phyloP scores from a whole-genome alignment of 2,329 filamentous ascomycete genomes.

The Didymella pinodella region DNA sequence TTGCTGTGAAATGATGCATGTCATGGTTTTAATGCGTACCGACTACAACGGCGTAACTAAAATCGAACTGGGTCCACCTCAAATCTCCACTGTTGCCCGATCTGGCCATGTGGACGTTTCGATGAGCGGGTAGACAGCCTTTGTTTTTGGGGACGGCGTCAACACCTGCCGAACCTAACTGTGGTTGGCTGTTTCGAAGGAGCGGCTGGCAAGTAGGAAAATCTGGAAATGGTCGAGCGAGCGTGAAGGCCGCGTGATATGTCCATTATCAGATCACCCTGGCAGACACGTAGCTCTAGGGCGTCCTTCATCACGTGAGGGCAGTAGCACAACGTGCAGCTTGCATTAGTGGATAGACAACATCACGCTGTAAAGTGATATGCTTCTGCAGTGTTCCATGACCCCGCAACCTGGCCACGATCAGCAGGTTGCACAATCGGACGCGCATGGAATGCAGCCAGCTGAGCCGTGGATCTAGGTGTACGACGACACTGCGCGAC shows the following conservation, averaged over 20 bases:
- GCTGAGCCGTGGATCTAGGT: slow-evolving; percentile 9
- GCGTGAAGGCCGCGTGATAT: slow-evolving; percentile 1
- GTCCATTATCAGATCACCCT: neutral
- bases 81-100: neutral
- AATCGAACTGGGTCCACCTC: neutral
- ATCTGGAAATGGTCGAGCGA: neutral
- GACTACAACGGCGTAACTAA: slow-evolving; percentile 5
- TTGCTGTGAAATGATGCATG: neutral
- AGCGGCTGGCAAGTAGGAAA: neutral
- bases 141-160: slow-evolving; percentile 13
- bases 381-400: slow-evolving; percentile 1
- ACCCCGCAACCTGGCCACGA: slow-evolving; percentile 12
- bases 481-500: slow-evolving; percentile 10
- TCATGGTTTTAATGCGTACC: slow-evolving; percentile 2
- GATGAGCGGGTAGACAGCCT: slow-evolving; percentile 1
- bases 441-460: slow-evolving; percentile 17
- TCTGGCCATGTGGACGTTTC: neutral
- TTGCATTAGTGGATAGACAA: neutral
- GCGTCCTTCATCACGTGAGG: slow-evolving; percentile 2
- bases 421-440: slow-evolving; percentile 14
- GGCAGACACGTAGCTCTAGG: neutral
- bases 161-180: slow-evolving; percentile 5
- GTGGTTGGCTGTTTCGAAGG: slow-evolving; percentile 9
- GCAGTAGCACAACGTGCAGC: neutral
- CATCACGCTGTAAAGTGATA: neutral